Percentiles rank a stretch among this genome's conserved stretches.
phyloP scores from a whole-genome alignment of 495 filamentous ascomycete species.

The Neurospora sp. region DNA sequence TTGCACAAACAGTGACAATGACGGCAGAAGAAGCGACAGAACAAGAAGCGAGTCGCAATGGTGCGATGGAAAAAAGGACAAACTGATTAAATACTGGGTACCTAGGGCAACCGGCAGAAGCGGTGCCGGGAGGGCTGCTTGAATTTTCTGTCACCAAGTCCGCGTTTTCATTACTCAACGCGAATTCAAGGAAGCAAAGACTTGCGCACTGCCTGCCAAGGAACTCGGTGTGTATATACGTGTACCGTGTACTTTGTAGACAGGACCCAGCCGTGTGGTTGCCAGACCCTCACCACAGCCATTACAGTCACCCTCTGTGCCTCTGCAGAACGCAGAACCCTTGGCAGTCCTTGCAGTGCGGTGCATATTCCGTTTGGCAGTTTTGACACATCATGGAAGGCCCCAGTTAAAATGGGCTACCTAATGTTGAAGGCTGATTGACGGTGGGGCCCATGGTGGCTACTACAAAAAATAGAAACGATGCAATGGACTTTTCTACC shows the following conservation, averaged over 20 bases:
- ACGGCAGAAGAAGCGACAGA: background rate
- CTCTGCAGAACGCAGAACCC: background rate
- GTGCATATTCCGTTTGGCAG: background rate
- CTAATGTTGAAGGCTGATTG: background rate
- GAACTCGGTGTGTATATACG: background rate
- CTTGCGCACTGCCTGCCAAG: background rate
- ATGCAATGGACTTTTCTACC: background rate
- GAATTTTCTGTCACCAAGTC: background rate
- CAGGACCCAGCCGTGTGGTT: background rate
- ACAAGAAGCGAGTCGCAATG: background rate
- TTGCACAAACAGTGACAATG: background rate
- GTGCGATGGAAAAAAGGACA: background rate
- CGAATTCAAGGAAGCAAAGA: background rate
- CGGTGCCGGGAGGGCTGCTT: background rate
- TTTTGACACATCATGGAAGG: background rate
- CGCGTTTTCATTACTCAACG: conserved; percentile 2
- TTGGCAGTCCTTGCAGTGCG: background rate
- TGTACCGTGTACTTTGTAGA: background rate
- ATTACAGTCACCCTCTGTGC: background rate
- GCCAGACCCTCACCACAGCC: background rate
- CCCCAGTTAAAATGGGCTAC: background rate
- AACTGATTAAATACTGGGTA: background rate
- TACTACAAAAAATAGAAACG: background rate
- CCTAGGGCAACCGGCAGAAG: background rate
- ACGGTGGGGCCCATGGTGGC: background rate